phyloP scores from a whole-genome alignment of 2,329 filamentous ascomycete species.

The Trichoderma oligosporum region DNA sequence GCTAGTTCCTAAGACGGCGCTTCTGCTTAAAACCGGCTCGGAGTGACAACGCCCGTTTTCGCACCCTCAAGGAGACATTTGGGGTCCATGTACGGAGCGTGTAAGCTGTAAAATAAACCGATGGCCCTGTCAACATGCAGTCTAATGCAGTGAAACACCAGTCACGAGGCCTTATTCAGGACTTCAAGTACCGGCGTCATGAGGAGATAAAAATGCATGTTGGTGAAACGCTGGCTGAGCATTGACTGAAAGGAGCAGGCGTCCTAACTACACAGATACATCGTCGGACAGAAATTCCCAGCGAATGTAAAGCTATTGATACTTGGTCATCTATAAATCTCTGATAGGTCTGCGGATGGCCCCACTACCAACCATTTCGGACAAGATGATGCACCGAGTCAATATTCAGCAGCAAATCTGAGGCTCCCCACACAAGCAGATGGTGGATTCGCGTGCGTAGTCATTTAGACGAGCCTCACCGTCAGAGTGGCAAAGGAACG shows the following conservation, averaged over 20 bases:
- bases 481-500: slow-evolving; percentile 3
- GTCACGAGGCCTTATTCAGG: slow-evolving; percentile 10
- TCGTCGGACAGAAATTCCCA: neutral
- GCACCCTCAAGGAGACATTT: neutral
- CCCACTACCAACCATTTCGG: slow-evolving; percentile 7
- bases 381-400: neutral
- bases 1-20: neutral
- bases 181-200: neutral
- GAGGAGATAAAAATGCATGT: neutral
- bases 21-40: neutral
- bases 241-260: neutral
- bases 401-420: neutral
- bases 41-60: neutral
- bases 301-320: neutral
- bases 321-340: neutral
- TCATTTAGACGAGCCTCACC: neutral
- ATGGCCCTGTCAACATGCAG: slow-evolving; percentile 3
- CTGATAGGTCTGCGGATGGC: slow-evolving; percentile 6
- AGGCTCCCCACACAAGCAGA: neutral
- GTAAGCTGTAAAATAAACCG: neutral
- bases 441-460: neutral
- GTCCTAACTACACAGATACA: neutral
- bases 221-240: neutral
- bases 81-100: neutral
- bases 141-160: slow-evolving; percentile 14